Percentiles rank a stretch among this genome's conserved stretches.
Evolutionary conservation across 345 rosid species (phyloP).

Genomic region (Aethionema arabicum): DNA sequence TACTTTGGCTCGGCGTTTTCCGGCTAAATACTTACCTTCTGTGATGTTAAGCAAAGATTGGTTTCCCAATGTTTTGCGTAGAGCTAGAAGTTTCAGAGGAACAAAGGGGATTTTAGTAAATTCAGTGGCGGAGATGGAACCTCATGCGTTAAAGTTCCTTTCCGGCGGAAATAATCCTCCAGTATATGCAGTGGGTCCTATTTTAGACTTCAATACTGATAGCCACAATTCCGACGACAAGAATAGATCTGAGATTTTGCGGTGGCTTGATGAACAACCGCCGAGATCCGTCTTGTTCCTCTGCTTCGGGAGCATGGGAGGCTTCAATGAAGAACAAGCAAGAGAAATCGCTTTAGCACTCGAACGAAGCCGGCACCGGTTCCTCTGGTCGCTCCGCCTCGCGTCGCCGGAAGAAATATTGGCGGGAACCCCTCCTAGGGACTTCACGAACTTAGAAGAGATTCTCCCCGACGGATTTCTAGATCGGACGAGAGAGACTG

Average conservation of each 20-base stretch:
- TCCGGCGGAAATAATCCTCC: conserved; percentile 25
- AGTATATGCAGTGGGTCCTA: conserved; percentile 50
- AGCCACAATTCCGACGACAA: background rate
- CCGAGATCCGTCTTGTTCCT: conserved; percentile 51
- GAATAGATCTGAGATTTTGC: conserved; percentile 27
- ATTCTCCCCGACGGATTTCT: conserved; percentile 47
- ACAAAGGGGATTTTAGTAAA: conserved; percentile 50
- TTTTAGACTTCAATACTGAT: conserved; percentile 35
- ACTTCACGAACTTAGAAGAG: conserved; percentile 28
- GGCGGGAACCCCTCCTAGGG: conserved; percentile 13
- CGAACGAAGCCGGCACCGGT: conserved; percentile 43
- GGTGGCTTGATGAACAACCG: conserved; percentile 57
- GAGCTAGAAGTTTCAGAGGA: conserved; percentile 17
- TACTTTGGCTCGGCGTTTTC: conserved; percentile 32
- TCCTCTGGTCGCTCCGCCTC: conserved; percentile 58
- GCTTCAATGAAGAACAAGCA: conserved; percentile 47
- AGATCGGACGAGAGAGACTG: conserved; percentile 37
- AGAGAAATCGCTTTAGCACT: conserved; percentile 50
- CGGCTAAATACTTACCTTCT: conserved; percentile 35
- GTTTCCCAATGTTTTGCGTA: background rate
- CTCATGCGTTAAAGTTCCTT: conserved; percentile 30
- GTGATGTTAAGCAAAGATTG: background rate
- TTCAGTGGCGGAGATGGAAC: conserved; percentile 44
- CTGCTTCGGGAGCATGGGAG: conserved; percentile 67
- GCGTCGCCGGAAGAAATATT: background rate